Conservation (phyloP, 306 rosid species). For the Coriaria nepalensis region DNA sequence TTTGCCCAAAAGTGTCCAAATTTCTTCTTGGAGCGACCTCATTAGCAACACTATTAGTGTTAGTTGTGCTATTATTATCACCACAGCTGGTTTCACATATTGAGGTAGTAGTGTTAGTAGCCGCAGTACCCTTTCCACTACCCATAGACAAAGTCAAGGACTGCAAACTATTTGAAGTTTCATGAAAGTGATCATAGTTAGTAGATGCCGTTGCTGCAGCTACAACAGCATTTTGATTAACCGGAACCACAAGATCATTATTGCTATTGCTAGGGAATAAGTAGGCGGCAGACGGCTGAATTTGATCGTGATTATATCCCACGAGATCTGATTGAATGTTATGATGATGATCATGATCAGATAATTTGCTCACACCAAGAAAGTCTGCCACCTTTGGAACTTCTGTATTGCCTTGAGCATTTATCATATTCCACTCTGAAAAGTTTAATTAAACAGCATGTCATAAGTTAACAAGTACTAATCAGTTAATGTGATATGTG, state of each 20-base stretch:
- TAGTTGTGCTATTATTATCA: constrained; percentile 27
- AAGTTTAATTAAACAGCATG: background rate
- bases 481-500: background rate
- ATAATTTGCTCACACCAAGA: constrained; percentile 70
- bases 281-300: constrained; percentile 53
- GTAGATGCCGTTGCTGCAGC: constrained; percentile 19
- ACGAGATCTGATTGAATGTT: constrained; percentile 71
- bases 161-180: constrained; percentile 54
- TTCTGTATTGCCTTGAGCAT: constrained; percentile 33
- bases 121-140: constrained; percentile 44
- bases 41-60: constrained; percentile 11
- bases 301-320: constrained; percentile 26
- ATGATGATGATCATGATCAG: too few species aligned
- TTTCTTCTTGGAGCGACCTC: constrained; percentile 73
- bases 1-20: constrained; percentile 84
- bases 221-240: constrained; percentile 40
- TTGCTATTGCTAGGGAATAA: constrained; percentile 32
- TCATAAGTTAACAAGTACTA: background rate
- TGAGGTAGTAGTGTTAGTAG: constrained; percentile 8
- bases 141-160: constrained; percentile 86
- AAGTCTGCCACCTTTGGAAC: constrained; percentile 95
- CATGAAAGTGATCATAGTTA: constrained; percentile 45
- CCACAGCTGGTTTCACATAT: constrained; percentile 45
- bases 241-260: constrained; percentile 18
- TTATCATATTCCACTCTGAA: constrained; percentile 80